Evolutionary conservation across 768 basidiomycete genomes (phyloP), one percentile per base, ranked within the genome.

Genomic region (Xerocomus spinulosus): DNA sequence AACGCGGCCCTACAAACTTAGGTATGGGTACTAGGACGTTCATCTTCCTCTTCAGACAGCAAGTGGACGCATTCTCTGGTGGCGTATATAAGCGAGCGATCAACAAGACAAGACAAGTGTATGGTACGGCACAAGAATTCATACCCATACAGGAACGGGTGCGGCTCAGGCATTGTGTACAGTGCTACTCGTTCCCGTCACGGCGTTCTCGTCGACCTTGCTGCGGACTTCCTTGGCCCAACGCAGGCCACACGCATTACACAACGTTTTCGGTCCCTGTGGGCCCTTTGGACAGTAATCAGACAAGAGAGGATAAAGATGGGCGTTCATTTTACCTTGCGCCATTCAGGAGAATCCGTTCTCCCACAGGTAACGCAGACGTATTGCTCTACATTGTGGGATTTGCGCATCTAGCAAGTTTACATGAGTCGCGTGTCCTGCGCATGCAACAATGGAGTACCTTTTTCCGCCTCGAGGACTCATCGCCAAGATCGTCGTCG

Each of bases 331-430:
- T 62, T 42, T 43, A 78, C 90, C 78, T 92, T 94, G 58, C 95
- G 80, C 95, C 95, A 99, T 70, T 99, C 95, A 0, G 96, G 94
- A 34, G 92, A 94, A 67, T 93, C 91, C 1, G 94, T 97, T 50
- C 92, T 77, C 15, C 96, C 96, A 58, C 95, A 99, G 13, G 85
- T 92, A 26, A 89, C 77, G 60, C 93, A 97, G 10, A 94, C 90
- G 62, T 92, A 81, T 60, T 87, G 85, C 46, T 89, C 87, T 4
- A 68, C 62, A 17, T 64, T 63, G 32, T 75, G 68, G 8, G 68
- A 60, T 52, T 81, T 82, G 33, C 61, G 54, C 38, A 63, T 52
- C 60, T 64, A 35, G 46, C 25, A 5, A 6, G 10, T n/a, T 39
- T 20, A 25, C 10, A 33, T 55, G 33, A 50, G 38, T 48, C 25